A percentile compares a stretch with the other conserved stretches of the same genome.
phyloP scores from a whole-genome alignment of 495 filamentous ascomycete species.

The Pseudoneurospora amorphoporcata region DNA sequence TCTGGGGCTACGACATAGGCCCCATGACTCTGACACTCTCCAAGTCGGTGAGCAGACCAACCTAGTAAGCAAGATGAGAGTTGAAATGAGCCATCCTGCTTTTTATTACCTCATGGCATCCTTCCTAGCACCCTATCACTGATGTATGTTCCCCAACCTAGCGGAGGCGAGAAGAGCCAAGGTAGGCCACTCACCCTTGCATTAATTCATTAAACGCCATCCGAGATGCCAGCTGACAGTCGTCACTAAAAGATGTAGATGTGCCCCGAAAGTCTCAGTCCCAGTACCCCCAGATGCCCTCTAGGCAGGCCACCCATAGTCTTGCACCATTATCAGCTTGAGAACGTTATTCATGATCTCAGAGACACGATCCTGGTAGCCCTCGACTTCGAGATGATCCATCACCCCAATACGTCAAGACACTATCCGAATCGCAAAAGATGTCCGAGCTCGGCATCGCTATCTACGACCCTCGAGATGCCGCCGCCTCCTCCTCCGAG shows the following conservation, averaged over 20 bases:
- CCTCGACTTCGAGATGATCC: background rate
- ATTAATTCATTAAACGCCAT: background rate
- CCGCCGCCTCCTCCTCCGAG: background rate
- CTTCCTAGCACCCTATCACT: background rate
- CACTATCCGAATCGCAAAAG: background rate
- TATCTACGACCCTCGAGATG: background rate
- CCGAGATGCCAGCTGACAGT: background rate
- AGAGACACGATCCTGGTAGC: background rate
- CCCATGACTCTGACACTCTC: background rate
- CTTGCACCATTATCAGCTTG: background rate
- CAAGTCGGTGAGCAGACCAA: background rate
- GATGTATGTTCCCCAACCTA: background rate
- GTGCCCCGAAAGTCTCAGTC: background rate
- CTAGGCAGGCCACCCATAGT: background rate
- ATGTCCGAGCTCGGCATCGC: background rate
- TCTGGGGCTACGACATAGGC: background rate
- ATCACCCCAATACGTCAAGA: background rate
- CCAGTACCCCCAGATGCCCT: background rate
- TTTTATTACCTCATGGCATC: background rate
- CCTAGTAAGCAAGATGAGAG: background rate
- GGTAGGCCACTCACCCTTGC: background rate
- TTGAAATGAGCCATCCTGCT: background rate
- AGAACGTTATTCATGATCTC: background rate
- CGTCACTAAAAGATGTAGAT: background rate
- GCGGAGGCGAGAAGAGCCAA: background rate